A percentile compares a stretch with the other conserved stretches of the same genome.
These are phyloP conservation scores for Botrytis elliptica DNA, from an alignment of 2,329 filamentous ascomycete genomes.

Conservation along the genomic window DNA sequence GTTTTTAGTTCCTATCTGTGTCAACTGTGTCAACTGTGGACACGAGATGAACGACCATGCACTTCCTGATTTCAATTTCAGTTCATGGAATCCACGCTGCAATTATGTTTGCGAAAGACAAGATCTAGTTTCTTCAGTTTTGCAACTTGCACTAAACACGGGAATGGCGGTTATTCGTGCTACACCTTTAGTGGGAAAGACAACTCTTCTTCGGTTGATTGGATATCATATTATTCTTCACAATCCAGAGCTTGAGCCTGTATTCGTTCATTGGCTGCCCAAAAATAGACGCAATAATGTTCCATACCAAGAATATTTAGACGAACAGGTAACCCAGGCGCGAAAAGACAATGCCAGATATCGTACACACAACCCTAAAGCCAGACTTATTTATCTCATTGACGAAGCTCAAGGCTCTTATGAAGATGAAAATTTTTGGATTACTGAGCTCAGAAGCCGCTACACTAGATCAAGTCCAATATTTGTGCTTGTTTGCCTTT, in stretches of 20 bases:
- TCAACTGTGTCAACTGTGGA: not conserved
- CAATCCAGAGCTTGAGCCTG: not conserved
- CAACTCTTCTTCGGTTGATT: not conserved
- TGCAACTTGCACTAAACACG: not conserved
- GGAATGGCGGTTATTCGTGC: conserved; percentile 6
- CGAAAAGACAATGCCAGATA: not conserved
- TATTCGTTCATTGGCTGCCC: not conserved
- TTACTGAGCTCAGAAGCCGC: not conserved
- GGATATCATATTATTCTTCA: not conserved
- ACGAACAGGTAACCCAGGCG: not conserved
- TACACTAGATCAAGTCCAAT: not conserved
- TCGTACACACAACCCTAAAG: not conserved
- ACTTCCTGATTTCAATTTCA: not conserved
- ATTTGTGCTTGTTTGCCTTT: conserved; percentile 8
- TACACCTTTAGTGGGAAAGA: conserved; percentile 1
- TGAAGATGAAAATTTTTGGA: not conserved
- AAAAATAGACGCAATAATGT: not conserved
- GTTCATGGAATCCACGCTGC: not conserved
- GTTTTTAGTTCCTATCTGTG: not conserved
- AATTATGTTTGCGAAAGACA: not conserved
- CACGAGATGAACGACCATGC: not conserved
- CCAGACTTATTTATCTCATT: not conserved
- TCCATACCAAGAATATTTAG: not conserved
- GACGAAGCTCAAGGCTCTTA: conserved; percentile 5
- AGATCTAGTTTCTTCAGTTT: not conserved